Evolutionary conservation across 768 basidiomycete species (phyloP).

Genomic region (Rubroboletus pulcherrimus): DNA sequence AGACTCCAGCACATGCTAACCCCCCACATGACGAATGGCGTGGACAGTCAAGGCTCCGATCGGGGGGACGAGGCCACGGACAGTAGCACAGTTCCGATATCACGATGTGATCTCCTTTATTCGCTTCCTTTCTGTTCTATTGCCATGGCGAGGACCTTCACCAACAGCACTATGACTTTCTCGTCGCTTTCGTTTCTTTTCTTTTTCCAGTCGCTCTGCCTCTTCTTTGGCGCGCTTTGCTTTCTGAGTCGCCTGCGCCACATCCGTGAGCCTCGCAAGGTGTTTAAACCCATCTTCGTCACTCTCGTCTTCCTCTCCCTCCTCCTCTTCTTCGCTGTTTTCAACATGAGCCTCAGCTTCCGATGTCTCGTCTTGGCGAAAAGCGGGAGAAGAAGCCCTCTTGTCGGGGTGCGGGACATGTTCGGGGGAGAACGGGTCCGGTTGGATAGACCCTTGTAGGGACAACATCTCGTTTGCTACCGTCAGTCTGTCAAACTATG

Average conservation of each 20-base stretch:
- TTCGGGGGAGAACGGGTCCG: slow-evolving; percentile 65
- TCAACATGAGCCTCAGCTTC: slow-evolving; percentile 15
- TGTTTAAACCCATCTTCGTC: slow-evolving; percentile 32
- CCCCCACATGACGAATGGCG: not conserved
- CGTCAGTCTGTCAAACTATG: slow-evolving; percentile 53
- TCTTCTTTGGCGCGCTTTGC: slow-evolving; percentile 27
- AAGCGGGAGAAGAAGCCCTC: not conserved
- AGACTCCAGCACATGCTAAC: not conserved
- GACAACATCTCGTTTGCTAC: slow-evolving; percentile 94
- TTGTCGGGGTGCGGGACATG: slow-evolving; percentile 40
- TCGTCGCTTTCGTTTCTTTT: slow-evolving; percentile 31
- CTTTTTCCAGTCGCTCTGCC: slow-evolving; percentile 26
- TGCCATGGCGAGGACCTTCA: slow-evolving; percentile 6
- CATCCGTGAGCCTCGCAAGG: slow-evolving; percentile 31
- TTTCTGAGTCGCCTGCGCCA: slow-evolving; percentile 23
- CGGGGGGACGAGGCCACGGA: not conserved
- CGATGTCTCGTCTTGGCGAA: slow-evolving; percentile 12
- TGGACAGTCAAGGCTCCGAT: not conserved
- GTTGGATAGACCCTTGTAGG: slow-evolving; percentile 76
- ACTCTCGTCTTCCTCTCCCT: slow-evolving; percentile 18
- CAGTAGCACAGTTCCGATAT: not conserved
- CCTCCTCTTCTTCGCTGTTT: slow-evolving; percentile 1
- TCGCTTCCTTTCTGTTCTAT: slow-evolving; percentile 12
- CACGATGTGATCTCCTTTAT: slow-evolving; percentile 8
- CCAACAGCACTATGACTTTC: slow-evolving; percentile 11